Base-by-base conservation (phyloP, 345 rosid genomes). In the Gossypium anomalum region DNA sequence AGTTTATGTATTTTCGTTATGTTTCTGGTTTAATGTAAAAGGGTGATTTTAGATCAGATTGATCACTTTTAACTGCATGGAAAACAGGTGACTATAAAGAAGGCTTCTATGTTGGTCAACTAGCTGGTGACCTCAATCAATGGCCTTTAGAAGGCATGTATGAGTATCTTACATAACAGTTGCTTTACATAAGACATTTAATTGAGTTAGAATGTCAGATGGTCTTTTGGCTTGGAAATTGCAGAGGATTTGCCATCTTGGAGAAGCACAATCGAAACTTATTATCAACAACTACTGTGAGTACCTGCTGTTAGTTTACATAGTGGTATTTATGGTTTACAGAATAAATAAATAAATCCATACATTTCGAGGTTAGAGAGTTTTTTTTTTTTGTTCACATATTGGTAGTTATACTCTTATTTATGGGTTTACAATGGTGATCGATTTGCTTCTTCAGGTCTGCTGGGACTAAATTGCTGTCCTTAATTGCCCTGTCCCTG, bases 51-150 rank as follows among this genome's bases (percentile, higher is more conserved):
- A 23, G 38, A 17, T 10, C 38, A 23, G 63, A 57, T 59, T 59
- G 16, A 25, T 59, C 16, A 12, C 34, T 10, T 59, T 59, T 59
- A 1, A 2, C 38, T 59, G 34, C 16, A 23, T 59, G 63, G 27
- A 44, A 60, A 64, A 71, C 76, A 91, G 97, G 98, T 83, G 98
- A 92, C 79, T 74, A 86, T 19, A 92, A 94, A 72, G 97, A 94
- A 83, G 74, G 85, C 47, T 94, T 89, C 78, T 80, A 85, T 67
- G 25, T 92, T 75, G 97, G 98, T 67, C 91, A 93, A 51, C 67
- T 85, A 1, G 75, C 78, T 19, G 57, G 48, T 76, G 45, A 67
- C 71, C 86, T 84, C 72, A 90, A 90, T 74, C 84, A 87, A 52
- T 94, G 98, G 98, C 97, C 97, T 62, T 67, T 85, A 2, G 55